Evolutionary conservation across 768 basidiomycete genomes (phyloP).

Genomic region (Pleurotus tuoliensis): DNA sequence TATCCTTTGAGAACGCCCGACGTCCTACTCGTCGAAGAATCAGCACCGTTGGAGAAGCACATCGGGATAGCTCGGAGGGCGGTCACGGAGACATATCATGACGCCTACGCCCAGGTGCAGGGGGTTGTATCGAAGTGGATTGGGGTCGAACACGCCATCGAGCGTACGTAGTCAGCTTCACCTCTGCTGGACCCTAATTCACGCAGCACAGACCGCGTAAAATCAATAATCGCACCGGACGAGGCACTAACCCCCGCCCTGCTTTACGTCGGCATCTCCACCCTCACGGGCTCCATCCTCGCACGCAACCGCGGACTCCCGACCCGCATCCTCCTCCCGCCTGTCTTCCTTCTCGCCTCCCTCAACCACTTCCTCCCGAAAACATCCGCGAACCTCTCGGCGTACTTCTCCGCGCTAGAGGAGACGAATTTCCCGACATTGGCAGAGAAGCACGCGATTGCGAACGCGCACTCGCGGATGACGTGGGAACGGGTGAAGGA

Average conservation of each 20-base stretch:
- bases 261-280: constrained; percentile 86
- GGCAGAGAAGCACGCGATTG: constrained; percentile 64
- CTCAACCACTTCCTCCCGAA: constrained; percentile 84
- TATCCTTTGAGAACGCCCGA: constrained; percentile 64
- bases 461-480: constrained; percentile 58
- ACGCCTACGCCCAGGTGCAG: constrained; percentile 66
- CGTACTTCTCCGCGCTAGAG: constrained; percentile 68
- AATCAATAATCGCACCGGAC: constrained; percentile 72
- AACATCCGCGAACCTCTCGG: constrained; percentile 65
- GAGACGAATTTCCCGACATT: constrained; percentile 63
- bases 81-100: constrained; percentile 49
- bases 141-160: constrained; percentile 77
- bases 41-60: constrained; percentile 70
- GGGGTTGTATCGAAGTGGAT: constrained; percentile 80
- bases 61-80: constrained; percentile 69
- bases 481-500: constrained; percentile 55
- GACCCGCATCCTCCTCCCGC: constrained; percentile 71
- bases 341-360: constrained; percentile 65
- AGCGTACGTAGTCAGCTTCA: constrained; percentile 55
- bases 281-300: constrained; percentile 84
- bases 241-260: constrained; percentile 87
- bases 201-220: constrained; percentile 61
- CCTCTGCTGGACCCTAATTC: not conserved
- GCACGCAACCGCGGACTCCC: constrained; percentile 73
- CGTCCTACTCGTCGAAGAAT: constrained; percentile 66